phyloP scores from a whole-genome alignment of 805 yeast species.

The Yamadazyma nakazawae region DNA sequence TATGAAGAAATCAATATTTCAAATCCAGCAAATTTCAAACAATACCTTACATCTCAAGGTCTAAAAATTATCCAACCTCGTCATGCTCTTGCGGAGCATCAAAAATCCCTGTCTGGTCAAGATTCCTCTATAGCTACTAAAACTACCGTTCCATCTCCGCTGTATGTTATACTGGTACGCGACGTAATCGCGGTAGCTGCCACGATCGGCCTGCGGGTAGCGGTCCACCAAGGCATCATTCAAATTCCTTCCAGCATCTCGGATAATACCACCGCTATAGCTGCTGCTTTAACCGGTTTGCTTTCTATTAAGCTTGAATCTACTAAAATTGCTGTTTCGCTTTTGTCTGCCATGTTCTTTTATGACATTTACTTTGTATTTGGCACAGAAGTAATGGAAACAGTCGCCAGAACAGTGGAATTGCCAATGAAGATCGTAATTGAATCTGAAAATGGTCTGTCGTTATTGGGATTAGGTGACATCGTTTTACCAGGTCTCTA shows the following conservation, averaged over 20 bases:
- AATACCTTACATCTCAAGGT: background rate
- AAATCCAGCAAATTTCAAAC: background rate
- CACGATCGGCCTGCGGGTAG: background rate
- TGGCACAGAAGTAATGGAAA: constrained; percentile 56
- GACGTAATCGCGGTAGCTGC: background rate
- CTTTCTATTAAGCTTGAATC: constrained; percentile 1
- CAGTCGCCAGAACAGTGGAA: constrained; percentile 54
- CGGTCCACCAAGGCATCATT: background rate
- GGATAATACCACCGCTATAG: background rate
- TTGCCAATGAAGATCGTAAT: constrained; percentile 52
- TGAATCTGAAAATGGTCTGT: constrained; percentile 33
- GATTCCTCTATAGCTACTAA: background rate
- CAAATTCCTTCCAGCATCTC: background rate
- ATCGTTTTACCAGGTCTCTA: constrained; percentile 58
- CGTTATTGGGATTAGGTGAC: constrained; percentile 62
- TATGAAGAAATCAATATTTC: background rate
- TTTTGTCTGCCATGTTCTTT: constrained; percentile 49
- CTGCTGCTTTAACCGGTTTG: background rate
- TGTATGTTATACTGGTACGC: background rate
- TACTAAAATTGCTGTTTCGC: constrained; percentile 16
- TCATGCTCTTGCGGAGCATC: background rate
- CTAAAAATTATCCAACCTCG: background rate
- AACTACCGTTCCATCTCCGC: background rate
- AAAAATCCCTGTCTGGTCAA: background rate
- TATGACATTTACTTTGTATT: constrained; percentile 71